These are phyloP conservation scores for Spironucleus salmonicida DNA, from an alignment of 208 protist genomes.

Conservation along the genomic window DNA sequence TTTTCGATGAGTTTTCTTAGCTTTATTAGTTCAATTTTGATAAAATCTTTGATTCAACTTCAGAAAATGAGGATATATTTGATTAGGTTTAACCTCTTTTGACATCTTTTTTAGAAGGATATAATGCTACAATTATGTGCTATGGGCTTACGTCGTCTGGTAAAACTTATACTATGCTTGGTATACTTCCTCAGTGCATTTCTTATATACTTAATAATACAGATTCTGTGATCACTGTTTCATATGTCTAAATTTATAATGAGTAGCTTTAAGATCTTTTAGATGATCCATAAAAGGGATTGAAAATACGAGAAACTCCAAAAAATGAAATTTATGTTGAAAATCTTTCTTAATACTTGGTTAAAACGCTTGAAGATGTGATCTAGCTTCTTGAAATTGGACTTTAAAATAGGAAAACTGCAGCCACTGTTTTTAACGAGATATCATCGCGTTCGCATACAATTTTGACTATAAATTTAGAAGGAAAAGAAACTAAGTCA, in stretches of 20 bases:
- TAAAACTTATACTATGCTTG: conserved; percentile 46
- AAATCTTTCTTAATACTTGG: conserved; percentile 49
- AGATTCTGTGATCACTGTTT: conserved; percentile 28
- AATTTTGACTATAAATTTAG: conserved; percentile 68
- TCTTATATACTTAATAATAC: conserved; percentile 17
- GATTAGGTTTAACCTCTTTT: too few relatives aligned
- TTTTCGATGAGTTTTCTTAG: too few relatives aligned
- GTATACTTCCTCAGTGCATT: conserved; percentile 49
- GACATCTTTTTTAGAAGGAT: conserved; percentile 42
- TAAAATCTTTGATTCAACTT: too few relatives aligned
- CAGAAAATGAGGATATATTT: too few relatives aligned
- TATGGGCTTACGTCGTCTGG: conserved; percentile 46
- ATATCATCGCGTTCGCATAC: conserved; percentile 68
- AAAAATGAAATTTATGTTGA: conserved; percentile 48
- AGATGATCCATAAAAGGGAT: not conserved
- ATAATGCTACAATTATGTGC: conserved; percentile 43
- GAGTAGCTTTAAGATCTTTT: conserved; percentile 43
- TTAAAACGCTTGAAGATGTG: conserved; percentile 56
- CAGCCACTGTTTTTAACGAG: conserved; percentile 68
- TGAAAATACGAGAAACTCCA: conserved; percentile 47
- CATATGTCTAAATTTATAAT: conserved; percentile 46
- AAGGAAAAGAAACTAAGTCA: too few relatives aligned
- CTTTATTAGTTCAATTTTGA: too few relatives aligned
- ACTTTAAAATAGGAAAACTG: conserved; percentile 63
- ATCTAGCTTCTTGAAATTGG: conserved; percentile 57